Conservation (phyloP, 73 alveolate species). For the Durusdinium trenchii region DNA sequence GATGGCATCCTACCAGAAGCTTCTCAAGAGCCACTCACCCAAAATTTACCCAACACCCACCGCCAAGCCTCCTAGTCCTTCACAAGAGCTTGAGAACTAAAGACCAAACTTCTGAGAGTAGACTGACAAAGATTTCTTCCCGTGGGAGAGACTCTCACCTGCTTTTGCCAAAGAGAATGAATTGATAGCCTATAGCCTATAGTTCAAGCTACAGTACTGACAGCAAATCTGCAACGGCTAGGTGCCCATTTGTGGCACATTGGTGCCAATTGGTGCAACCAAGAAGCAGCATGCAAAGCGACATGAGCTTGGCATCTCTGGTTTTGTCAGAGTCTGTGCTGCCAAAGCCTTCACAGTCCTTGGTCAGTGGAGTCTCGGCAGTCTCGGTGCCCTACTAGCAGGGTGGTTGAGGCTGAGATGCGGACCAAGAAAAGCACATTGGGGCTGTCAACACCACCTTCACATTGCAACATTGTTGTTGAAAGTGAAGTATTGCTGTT, state of each 20-base stretch:
- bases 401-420: background rate
- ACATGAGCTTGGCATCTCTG: constrained; percentile 90
- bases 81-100: too few relatives aligned
- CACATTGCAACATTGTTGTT: too few relatives aligned
- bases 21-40: too few relatives aligned
- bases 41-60: too few relatives aligned
- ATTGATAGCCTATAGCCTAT: too few relatives aligned
- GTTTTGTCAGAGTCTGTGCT: constrained; percentile 93
- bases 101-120: too few relatives aligned
- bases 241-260: background rate
- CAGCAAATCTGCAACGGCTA: background rate
- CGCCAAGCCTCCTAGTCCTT: too few relatives aligned
- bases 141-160: too few relatives aligned
- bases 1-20: background rate
- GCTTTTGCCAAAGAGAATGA: too few relatives aligned
- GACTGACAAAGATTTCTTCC: too few relatives aligned
- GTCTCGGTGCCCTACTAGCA: background rate
- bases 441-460: constrained; percentile 57
- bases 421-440: constrained; percentile 50
- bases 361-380: background rate
- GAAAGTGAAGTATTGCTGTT: too few relatives aligned
- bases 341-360: constrained; percentile 94
- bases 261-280: background rate
- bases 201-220: background rate
- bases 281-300: constrained; percentile 64